Percentiles rank a stretch among this genome's conserved stretches.
Conservation (phyloP, 2,329 filamentous ascomycete genomes). For the Parafenestella ontariensis region DNA sequence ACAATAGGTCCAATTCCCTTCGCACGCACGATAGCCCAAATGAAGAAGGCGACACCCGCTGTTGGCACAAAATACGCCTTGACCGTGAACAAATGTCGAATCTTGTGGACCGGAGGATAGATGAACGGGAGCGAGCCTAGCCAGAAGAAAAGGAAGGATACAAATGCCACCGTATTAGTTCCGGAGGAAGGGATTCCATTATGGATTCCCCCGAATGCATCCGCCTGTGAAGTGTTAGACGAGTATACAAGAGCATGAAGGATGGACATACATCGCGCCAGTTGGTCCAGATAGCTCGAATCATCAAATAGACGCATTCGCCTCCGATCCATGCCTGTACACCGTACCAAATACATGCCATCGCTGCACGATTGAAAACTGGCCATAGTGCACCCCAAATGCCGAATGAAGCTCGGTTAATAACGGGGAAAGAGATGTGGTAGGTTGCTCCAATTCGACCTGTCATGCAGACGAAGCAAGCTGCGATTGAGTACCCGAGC, state of each 20-base stretch:
- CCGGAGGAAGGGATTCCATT: conserved; percentile 74
- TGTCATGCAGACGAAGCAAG: conserved; percentile 72
- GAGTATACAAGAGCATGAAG: neutral
- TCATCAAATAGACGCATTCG: conserved; percentile 87
- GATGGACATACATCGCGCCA: conserved; percentile 57
- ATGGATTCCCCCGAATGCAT: conserved; percentile 57
- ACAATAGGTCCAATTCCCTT: conserved; percentile 85
- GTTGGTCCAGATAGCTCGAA: conserved; percentile 79
- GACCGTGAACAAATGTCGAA: conserved; percentile 88
- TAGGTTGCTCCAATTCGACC: conserved; percentile 86
- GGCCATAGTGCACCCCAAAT: conserved; percentile 92
- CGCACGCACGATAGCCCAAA: conserved; percentile 83
- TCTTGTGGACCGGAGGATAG: conserved; percentile 88
- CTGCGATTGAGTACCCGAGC: conserved; percentile 80
- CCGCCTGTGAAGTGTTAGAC: conserved; percentile 11
- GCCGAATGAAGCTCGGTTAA: conserved; percentile 78
- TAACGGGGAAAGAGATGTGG: conserved; percentile 88
- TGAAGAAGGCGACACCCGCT: conserved; percentile 85
- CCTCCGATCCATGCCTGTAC: conserved; percentile 85
- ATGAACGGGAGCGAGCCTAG: conserved; percentile 79
- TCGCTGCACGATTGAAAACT: conserved; percentile 85
- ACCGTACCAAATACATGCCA: conserved; percentile 88
- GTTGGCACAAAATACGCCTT: conserved; percentile 85
- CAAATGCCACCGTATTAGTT: conserved; percentile 76
- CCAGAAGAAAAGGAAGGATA: conserved; percentile 90